phyloP scores from a whole-genome alignment of 2,329 filamentous ascomycete species.

The Triangularia setosa region DNA sequence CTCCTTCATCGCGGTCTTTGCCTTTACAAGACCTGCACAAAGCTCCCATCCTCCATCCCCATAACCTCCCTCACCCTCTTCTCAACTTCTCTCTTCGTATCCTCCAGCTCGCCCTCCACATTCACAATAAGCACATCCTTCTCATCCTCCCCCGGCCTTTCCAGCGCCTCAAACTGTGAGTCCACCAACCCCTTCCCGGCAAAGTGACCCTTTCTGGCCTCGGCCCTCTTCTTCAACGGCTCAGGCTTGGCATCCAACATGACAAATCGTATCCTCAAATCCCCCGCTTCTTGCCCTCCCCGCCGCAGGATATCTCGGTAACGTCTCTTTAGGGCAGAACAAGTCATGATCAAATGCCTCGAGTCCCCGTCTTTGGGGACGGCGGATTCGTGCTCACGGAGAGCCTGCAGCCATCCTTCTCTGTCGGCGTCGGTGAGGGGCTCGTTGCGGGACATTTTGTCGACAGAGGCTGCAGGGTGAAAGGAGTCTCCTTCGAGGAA shows the following conservation, averaged over 20 bases:
- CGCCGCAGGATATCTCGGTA: slow-evolving; percentile 67
- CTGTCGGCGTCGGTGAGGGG: slow-evolving; percentile 71
- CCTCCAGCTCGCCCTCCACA: slow-evolving; percentile 29
- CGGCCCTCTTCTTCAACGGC: slow-evolving; percentile 59
- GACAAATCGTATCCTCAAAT: slow-evolving; percentile 64
- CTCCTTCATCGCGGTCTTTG: no score
- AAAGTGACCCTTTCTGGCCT: slow-evolving; percentile 63
- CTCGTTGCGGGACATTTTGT: slow-evolving; percentile 67
- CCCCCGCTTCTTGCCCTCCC: slow-evolving; percentile 51
- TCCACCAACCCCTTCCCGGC: slow-evolving; percentile 73
- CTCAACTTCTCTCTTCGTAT: slow-evolving; percentile 10
- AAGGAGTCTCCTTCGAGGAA: slow-evolving; percentile 63
- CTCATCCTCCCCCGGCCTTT: slow-evolving; percentile 56
- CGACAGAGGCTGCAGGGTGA: slow-evolving; percentile 60
- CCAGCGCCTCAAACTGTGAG: slow-evolving; percentile 65
- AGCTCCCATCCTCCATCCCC: slow-evolving; percentile 15
- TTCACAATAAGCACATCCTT: slow-evolving; percentile 52
- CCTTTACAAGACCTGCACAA: slow-evolving; percentile 1
- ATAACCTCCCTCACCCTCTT: slow-evolving; percentile 12
- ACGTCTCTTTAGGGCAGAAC: slow-evolving; percentile 73
- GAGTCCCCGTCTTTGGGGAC: slow-evolving; percentile 36
- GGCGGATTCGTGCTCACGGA: slow-evolving; percentile 47
- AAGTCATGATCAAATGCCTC: slow-evolving; percentile 64
- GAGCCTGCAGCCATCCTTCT: slow-evolving; percentile 69
- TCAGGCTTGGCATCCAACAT: slow-evolving; percentile 64